These are phyloP conservation scores for Rugonectria rugulosa DNA, from an alignment of 2,329 filamentous ascomycete species.

Conservation along the genomic window DNA sequence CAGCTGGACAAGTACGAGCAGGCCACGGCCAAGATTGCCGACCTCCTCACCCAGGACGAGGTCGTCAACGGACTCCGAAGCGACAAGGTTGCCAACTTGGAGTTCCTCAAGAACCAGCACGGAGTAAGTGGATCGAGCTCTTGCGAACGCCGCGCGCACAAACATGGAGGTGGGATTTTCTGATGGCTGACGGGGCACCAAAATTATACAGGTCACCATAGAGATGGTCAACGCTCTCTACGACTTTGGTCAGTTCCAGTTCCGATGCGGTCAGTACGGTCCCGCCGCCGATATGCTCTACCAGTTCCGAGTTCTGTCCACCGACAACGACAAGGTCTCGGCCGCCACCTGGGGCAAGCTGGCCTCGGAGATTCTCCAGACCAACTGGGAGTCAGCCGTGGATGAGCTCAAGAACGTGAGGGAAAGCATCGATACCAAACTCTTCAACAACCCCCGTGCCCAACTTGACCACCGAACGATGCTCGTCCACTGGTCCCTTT, in stretches of 20 bases:
- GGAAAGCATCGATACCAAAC: constrained; percentile 90
- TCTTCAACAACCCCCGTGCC: constrained; percentile 95
- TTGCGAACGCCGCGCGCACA: constrained; percentile 6
- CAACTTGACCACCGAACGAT: constrained; percentile 97
- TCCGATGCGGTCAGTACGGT: constrained; percentile 93
- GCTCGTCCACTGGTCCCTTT: constrained; percentile 98
- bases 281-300: constrained; percentile 93
- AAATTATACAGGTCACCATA: constrained; percentile 71
- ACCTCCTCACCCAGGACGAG: constrained; percentile 85
- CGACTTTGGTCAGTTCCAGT: constrained; percentile 96
- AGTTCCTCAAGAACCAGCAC: constrained; percentile 96
- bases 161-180: neutral
- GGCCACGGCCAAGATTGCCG: constrained; percentile 87
- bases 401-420: constrained; percentile 91
- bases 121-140: constrained; percentile 64
- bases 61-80: constrained; percentile 90
- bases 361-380: constrained; percentile 91
- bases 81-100: constrained; percentile 99
- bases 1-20: constrained; percentile 85
- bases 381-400: constrained; percentile 93
- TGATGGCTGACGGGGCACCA: constrained; percentile 27
- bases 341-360: constrained; percentile 98
- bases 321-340: constrained; percentile 96
- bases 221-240: constrained; percentile 97
- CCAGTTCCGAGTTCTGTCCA: constrained; percentile 97